phyloP scores from a whole-genome alignment of 2,329 filamentous ascomycete species.

The Pseudogymnoascus sp. region DNA sequence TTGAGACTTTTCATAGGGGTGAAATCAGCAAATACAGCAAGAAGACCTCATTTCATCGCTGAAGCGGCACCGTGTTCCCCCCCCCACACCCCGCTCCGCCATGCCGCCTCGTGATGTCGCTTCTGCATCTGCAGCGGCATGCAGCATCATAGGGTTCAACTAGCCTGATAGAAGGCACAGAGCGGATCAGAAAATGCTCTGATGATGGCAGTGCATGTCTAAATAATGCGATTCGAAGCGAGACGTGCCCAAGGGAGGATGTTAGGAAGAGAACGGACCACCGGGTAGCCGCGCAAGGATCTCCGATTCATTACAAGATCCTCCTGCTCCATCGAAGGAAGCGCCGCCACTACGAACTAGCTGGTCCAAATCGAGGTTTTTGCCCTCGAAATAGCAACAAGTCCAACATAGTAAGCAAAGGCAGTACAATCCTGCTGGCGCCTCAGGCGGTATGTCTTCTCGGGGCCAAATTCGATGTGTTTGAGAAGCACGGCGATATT shows the following conservation, averaged over 20 bases:
- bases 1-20: slow-evolving; percentile 3
- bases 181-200: background rate
- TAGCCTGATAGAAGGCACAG: background rate
- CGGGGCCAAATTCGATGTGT: background rate
- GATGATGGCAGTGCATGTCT: background rate
- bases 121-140: background rate
- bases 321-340: background rate
- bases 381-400: background rate
- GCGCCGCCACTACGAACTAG: background rate
- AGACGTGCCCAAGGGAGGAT: background rate
- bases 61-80: background rate
- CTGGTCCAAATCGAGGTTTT: background rate
- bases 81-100: slow-evolving; percentile 1
- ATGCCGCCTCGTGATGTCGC: background rate
- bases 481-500: background rate
- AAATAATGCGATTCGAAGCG: background rate
- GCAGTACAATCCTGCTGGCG: background rate
- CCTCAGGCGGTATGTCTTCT: background rate
- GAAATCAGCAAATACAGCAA: background rate
- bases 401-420: background rate
- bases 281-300: background rate
- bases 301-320: background rate
- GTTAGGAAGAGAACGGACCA: background rate
- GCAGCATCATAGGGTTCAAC: background rate
- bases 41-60: background rate